phyloP scores from a whole-genome alignment of 441 rosid genomes.

The Iberis amara region DNA sequence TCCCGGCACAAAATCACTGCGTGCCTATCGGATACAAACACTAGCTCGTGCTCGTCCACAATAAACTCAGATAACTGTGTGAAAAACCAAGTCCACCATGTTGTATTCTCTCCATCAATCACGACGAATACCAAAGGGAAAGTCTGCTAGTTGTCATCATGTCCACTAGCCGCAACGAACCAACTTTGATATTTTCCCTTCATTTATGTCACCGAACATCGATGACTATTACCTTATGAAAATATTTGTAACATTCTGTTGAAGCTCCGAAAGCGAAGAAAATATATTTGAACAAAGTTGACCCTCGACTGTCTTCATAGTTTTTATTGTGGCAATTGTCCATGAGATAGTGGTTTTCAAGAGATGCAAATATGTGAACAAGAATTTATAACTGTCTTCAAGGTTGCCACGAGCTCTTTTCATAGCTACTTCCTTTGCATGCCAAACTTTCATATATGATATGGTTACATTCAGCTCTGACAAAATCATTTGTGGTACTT shows the following conservation, averaged over 20 bases:
- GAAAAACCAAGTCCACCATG: neutral
- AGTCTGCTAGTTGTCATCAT: neutral
- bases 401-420: too few species aligned
- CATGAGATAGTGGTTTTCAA: too few species aligned
- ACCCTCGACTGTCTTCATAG: neutral
- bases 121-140: neutral
- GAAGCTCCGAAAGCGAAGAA: neutral
- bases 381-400: too few species aligned
- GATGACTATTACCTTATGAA: neutral
- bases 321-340: too few species aligned
- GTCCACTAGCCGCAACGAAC: too few species aligned
- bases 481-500: too few species aligned
- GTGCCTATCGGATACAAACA: neutral
- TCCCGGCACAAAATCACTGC: rapidly evolving
- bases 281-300: neutral
- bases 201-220: neutral
- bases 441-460: too few species aligned
- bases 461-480: too few species aligned
- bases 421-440: too few species aligned
- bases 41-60: too few species aligned
- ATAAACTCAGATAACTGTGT: neutral
- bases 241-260: neutral
- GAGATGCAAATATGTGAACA: too few species aligned
- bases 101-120: neutral
- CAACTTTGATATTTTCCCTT: neutral